A percentile compares a stretch with the other conserved stretches of the same genome.
phyloP scores from a whole-genome alignment of 805 yeast species.

The Hanseniaspora taiwanica region DNA sequence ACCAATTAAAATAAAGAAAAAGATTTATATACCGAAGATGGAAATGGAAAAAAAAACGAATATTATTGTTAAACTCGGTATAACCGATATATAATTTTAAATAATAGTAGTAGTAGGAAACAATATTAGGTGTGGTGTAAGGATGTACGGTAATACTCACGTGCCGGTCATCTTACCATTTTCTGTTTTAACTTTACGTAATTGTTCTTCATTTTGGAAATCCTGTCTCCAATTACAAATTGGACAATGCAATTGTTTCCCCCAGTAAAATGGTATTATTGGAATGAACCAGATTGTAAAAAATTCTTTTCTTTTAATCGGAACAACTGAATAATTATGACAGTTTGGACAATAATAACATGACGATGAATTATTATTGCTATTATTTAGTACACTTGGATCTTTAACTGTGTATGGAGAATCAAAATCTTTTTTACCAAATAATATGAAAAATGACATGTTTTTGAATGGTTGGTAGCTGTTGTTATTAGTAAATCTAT shows the following conservation, averaged over 20 bases:
- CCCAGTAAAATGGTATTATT: slow-evolving; percentile 37
- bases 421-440: slow-evolving; percentile 25
- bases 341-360: slow-evolving; percentile 40
- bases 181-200: slow-evolving; percentile 18
- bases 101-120: no score
- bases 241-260: slow-evolving; percentile 36
- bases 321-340: slow-evolving; percentile 40
- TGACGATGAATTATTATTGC: no score
- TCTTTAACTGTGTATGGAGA: slow-evolving; percentile 16
- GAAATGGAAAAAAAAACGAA: no score
- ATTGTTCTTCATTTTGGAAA: slow-evolving; percentile 19
- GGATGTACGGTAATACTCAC: no score
- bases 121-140: no score
- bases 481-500: neutral
- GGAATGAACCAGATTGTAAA: slow-evolving; percentile 44
- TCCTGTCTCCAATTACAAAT: slow-evolving; percentile 39
- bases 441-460: slow-evolving; percentile 19
- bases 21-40: no score
- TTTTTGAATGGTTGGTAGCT: neutral
- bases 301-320: slow-evolving; percentile 39
- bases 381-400: slow-evolving; percentile 2
- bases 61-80: no score
- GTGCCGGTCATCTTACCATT: no score
- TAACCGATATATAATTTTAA: no score
- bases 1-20: no score